Evolutionary conservation across 1,284 basidiomycete genomes (phyloP).

Genomic region (Ceratobasidium sp.): DNA sequence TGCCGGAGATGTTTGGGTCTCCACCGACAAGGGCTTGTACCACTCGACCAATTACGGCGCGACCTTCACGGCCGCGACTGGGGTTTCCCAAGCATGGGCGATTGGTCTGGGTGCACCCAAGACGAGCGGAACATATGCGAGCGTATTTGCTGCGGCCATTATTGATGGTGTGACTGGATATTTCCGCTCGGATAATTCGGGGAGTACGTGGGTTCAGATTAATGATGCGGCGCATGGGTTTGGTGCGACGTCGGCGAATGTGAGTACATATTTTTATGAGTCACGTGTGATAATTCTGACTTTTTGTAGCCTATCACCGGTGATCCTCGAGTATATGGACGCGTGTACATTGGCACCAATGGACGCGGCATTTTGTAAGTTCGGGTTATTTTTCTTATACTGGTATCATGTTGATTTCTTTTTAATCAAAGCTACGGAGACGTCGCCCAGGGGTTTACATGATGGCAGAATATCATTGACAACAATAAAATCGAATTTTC

Average conservation of each 20-base stretch:
- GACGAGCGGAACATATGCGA: conserved; percentile 62
- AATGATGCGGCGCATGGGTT: conserved; percentile 71
- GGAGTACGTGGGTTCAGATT: conserved; percentile 67
- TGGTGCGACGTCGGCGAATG: conserved; percentile 62
- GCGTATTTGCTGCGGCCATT: conserved; percentile 66
- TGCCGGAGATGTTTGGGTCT: conserved; percentile 69
- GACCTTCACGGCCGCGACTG: conserved; percentile 62
- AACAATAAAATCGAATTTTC: too few species aligned
- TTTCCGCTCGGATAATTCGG: conserved; percentile 68
- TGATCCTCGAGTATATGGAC: conserved; percentile 34
- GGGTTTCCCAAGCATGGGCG: conserved; percentile 58
- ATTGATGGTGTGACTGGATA: conserved; percentile 62
- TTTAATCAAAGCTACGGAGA: conserved; percentile 17
- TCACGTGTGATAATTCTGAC: conserved; percentile 55
- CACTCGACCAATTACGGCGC: conserved; percentile 66
- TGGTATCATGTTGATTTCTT: background rate
- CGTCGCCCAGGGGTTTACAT: conserved; percentile 2
- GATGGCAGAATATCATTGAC: background rate
- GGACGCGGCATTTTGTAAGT: conserved; percentile 71
- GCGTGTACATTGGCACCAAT: conserved; percentile 72
- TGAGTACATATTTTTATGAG: conserved; percentile 48
- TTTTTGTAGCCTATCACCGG: conserved; percentile 1
- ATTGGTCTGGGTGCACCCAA: conserved; percentile 68
- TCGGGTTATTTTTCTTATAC: background rate
- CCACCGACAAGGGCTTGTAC: conserved; percentile 68